Percentiles rank a stretch among this genome's conserved stretches.
Conservation (phyloP, 2,329 filamentous ascomycete genomes). For the Sporothrix protearum region DNA sequence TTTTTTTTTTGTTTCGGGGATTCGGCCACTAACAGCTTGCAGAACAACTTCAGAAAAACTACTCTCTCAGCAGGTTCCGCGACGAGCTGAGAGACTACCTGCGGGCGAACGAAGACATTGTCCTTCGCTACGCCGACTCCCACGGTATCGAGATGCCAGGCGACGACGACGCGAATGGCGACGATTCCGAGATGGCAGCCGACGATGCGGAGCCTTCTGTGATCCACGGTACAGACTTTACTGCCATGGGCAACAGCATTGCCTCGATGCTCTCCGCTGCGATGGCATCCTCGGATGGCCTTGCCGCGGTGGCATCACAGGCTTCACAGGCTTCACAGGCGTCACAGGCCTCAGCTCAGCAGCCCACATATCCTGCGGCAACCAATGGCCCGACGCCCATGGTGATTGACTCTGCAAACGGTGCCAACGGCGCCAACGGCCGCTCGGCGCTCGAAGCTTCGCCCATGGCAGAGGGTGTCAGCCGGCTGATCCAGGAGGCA, state of each 20-base stretch:
- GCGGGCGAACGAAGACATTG: constrained; percentile 33
- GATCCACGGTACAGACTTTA: neutral
- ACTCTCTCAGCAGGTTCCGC: constrained; percentile 40
- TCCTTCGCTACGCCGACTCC: constrained; percentile 39
- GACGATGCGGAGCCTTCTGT: neutral
- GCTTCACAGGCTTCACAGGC: no score
- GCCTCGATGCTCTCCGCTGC: constrained; percentile 25
- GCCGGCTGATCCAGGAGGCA: constrained; percentile 30
- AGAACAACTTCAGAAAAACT: constrained; percentile 38
- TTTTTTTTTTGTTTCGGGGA: no score
- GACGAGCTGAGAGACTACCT: constrained; percentile 35
- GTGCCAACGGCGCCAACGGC: neutral
- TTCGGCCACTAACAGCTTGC: neutral
- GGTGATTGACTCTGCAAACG: neutral
- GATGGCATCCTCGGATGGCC: constrained; percentile 9
- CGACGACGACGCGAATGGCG: constrained; percentile 34
- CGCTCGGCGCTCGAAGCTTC: neutral
- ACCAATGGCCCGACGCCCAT: neutral
- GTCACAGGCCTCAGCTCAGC: neutral
- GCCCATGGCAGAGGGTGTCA: constrained; percentile 24
- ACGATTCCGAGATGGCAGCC: constrained; percentile 24
- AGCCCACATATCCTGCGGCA: neutral
- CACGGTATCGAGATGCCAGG: constrained; percentile 40
- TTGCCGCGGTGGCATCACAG: neutral
- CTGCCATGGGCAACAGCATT: constrained; percentile 20